Base-by-base conservation (phyloP, 345 rosid species). In the Nephelium lappaceum region DNA sequence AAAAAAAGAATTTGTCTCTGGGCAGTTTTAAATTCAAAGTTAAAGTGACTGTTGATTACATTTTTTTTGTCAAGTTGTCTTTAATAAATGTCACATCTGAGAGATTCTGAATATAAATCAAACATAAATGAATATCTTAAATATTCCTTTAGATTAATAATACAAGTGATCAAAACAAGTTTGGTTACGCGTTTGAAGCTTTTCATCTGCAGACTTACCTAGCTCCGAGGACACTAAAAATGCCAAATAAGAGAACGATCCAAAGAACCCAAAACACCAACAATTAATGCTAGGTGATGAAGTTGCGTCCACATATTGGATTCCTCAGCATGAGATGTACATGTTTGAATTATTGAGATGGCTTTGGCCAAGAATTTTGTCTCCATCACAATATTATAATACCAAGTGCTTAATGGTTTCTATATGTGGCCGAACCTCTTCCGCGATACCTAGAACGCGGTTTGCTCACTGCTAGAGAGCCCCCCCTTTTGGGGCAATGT, bases 401-500 rank as follows among this genome's bases (percentile, higher is more conserved):
- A 64, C 62, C 79, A 68, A 83, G 79, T 76, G 78, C 63, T 42
- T 23, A 0, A 31, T 51, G 25, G 41, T 66, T 64, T 68, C 64
- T 45, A 24, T 76, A 43, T 38, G 78, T 71, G 77, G 82, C 75
- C 74, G n/a, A 24, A 73, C 31, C 58, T 18, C 60, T 36, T 24
- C 55, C 45, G 2, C 49, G 49, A 45, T 45, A 45, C 49, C 11
- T 11, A 45, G 14, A 45, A 5, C 57, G 15, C 16, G 18, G 5
- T 51, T 5, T 49, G 55, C 55, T 14, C 55, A 14, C 55, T 49
- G 6, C 36, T 31, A 2, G 18, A 42, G 75, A 75, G 68, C 43
- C 87, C 79, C 77, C 43, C 61, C 49, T 49, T 47, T 14, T 21
- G 69, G 74, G 87, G 84, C 62, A 81, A 64, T n/a, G 74, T 4